Evolutionary conservation across 495 filamentous ascomycete species (phyloP).

Genomic region (Extremus antarcticus): DNA sequence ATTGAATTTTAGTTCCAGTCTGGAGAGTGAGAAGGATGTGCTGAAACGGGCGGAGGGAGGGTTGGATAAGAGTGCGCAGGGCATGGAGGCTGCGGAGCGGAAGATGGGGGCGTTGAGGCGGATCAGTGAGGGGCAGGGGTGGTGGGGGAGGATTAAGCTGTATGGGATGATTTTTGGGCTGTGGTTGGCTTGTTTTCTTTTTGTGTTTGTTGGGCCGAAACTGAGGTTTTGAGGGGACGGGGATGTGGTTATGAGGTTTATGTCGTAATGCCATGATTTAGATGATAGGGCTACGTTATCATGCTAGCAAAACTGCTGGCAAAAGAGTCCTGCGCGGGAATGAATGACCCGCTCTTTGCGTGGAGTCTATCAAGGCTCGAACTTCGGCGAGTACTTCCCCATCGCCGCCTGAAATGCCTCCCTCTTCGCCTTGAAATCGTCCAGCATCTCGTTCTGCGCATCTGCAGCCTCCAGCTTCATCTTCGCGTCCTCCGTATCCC

Average conservation of each 20-base stretch:
- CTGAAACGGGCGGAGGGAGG: constrained; percentile 59
- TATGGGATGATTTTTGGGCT: constrained; percentile 74
- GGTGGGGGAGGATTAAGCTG: constrained; percentile 74
- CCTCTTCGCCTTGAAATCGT: constrained; percentile 29
- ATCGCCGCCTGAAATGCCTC: constrained; percentile 29
- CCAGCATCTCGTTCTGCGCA: constrained; percentile 23
- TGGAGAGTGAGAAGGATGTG: constrained; percentile 61
- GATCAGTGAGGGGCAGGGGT: constrained; percentile 77
- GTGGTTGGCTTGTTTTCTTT: constrained; percentile 58
- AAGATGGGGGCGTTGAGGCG: constrained; percentile 61
- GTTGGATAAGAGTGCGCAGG: constrained; percentile 60
- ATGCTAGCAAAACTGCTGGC: not conserved
- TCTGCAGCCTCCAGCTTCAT: constrained; percentile 23
- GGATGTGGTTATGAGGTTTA: not conserved
- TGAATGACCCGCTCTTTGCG: too few species aligned
- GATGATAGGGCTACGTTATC: not conserved
- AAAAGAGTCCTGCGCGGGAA: too few species aligned
- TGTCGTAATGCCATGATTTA: not conserved
- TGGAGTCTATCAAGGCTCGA: constrained; percentile 22
- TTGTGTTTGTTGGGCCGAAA: constrained; percentile 78
- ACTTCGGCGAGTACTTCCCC: constrained; percentile 32
- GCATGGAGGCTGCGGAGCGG: constrained; percentile 61
- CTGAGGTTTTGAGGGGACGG: constrained; percentile 55
- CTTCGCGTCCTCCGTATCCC: constrained; percentile 46
- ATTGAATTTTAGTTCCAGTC: constrained; percentile 52